Evolutionary conservation across 129 eudicot species (phyloP).

Genomic region (Logfia minima): DNA sequence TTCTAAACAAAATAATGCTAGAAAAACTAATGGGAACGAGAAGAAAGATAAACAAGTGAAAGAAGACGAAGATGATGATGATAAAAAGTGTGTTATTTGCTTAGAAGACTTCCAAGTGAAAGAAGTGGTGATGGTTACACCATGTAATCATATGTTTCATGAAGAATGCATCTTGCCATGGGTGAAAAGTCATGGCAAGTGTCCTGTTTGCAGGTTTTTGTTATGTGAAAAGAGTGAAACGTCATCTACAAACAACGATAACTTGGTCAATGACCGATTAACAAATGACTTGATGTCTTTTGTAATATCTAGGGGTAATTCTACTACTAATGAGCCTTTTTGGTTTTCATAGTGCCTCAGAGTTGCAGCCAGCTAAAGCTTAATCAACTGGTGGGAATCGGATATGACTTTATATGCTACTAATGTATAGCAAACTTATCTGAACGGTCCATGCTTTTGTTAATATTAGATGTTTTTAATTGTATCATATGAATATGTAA

Average conservation of each 20-base stretch:
- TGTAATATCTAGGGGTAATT: slow-evolving; percentile 24
- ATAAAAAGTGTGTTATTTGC: slow-evolving; percentile 68
- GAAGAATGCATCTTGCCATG: slow-evolving; percentile 85
- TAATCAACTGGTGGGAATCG: neutral
- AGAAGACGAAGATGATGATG: slow-evolving; percentile 39
- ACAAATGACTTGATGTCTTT: slow-evolving; percentile 30
- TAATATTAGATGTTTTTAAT: no score
- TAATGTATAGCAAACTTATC: neutral
- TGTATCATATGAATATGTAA: neutral
- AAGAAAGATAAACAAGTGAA: neutral
- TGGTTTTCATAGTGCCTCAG: slow-evolving; percentile 1
- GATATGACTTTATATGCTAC: neutral
- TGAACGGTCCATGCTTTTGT: no score
- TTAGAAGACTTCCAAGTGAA: slow-evolving; percentile 64
- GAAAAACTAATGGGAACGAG: slow-evolving; percentile 3
- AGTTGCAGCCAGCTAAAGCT: neutral
- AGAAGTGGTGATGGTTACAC: slow-evolving; percentile 58
- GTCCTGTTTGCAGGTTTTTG: slow-evolving; percentile 72
- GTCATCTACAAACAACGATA: slow-evolving; percentile 5
- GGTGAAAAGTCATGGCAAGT: slow-evolving; percentile 62
- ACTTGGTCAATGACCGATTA: slow-evolving; percentile 7
- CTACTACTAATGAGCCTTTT: slow-evolving; percentile 5
- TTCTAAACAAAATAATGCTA: slow-evolving; percentile 31
- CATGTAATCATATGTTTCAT: slow-evolving; percentile 80
- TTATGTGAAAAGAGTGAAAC: slow-evolving; percentile 21